Percentiles rank a stretch among this genome's conserved stretches.
These are phyloP conservation scores for Yarrowia galli DNA, from an alignment of 1,139 yeast genomes.

Conservation along the genomic window DNA sequence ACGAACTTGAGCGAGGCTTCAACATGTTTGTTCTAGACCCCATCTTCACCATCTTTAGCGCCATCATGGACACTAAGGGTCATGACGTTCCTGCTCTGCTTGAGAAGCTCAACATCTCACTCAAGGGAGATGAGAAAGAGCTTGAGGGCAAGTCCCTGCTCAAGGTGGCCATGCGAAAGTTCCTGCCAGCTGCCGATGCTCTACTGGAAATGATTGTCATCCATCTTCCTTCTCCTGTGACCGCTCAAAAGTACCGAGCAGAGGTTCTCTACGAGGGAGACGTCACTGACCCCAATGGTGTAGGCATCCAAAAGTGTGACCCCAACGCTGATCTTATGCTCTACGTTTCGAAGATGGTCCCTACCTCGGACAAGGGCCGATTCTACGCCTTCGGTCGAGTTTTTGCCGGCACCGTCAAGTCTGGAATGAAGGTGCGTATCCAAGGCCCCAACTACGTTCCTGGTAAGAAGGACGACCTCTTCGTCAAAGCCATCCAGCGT, in stretches of 20 bases:
- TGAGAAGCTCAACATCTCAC: constrained; percentile 96
- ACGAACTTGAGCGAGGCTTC: constrained; percentile 98
- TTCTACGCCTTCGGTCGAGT: constrained; percentile 99
- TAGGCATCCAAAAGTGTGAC: constrained; percentile 63
- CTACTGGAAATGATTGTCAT: constrained; percentile 98
- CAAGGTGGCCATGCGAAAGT: constrained; percentile 98
- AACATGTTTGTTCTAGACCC: constrained; percentile 99
- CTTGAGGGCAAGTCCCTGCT: constrained; percentile 99
- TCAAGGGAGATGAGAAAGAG: constrained; percentile 94
- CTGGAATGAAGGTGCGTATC: constrained; percentile 99
- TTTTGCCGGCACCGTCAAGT: constrained; percentile 98
- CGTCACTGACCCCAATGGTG: constrained; percentile 87
- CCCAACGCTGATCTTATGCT: constrained; percentile 98
- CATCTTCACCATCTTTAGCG: constrained; percentile 94
- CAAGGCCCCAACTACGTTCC: constrained; percentile 99
- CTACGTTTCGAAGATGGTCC: constrained; percentile 99
- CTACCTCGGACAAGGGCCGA: constrained; percentile 99
- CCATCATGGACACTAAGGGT: constrained; percentile 97
- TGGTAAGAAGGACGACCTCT: constrained; percentile 97
- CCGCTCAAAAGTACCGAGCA: constrained; percentile 99
- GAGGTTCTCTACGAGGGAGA: constrained; percentile 99
- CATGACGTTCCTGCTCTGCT: constrained; percentile 90
- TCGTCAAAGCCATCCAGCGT: constrained; percentile 98
- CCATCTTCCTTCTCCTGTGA: constrained; percentile 99
- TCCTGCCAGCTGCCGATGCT: constrained; percentile 98